phyloP scores from a whole-genome alignment of 2,329 filamentous ascomycete genomes.

The Exophiala viscosa region DNA sequence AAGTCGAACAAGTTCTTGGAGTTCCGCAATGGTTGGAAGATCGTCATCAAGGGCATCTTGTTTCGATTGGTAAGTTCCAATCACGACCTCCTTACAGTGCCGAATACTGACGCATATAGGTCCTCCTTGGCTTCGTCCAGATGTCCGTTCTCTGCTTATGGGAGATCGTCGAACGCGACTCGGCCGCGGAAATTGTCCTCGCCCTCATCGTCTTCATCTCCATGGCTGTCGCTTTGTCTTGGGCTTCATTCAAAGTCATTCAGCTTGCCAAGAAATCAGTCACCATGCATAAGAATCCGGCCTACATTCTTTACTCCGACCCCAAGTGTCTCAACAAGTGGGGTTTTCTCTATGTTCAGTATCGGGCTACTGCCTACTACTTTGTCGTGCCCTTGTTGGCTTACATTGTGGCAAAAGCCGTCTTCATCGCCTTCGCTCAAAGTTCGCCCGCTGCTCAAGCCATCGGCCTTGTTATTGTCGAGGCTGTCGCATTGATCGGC shows the following conservation, averaged over 20 bases:
- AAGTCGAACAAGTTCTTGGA: constrained; percentile 82
- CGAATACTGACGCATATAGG: constrained; percentile 33
- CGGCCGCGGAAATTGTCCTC: constrained; percentile 77
- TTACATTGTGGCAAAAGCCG: constrained; percentile 80
- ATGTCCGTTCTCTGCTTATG: constrained; percentile 87
- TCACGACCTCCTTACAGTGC: background rate
- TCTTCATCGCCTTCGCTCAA: constrained; percentile 84
- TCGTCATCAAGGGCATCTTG: constrained; percentile 87
- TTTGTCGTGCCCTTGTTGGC: constrained; percentile 77
- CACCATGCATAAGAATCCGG: constrained; percentile 88
- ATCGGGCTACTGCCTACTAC: constrained; percentile 92
- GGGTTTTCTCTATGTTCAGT: constrained; percentile 97
- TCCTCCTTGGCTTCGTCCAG: constrained; percentile 86
- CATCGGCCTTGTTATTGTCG: constrained; percentile 76
- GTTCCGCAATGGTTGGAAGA: constrained; percentile 91
- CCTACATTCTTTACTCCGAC: constrained; percentile 94
- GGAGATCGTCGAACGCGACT: constrained; percentile 86
- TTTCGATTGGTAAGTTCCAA: constrained; percentile 65
- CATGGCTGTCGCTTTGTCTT: constrained; percentile 71
- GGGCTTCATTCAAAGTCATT: constrained; percentile 88
- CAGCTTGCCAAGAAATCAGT: constrained; percentile 84
- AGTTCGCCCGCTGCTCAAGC: constrained; percentile 68
- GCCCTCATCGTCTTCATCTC: constrained; percentile 86
- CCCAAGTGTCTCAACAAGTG: constrained; percentile 93
- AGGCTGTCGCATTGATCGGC: constrained; percentile 71